Evolutionary conservation across 306 rosid species (phyloP).

Genomic region (Vigna nakashimae): DNA sequence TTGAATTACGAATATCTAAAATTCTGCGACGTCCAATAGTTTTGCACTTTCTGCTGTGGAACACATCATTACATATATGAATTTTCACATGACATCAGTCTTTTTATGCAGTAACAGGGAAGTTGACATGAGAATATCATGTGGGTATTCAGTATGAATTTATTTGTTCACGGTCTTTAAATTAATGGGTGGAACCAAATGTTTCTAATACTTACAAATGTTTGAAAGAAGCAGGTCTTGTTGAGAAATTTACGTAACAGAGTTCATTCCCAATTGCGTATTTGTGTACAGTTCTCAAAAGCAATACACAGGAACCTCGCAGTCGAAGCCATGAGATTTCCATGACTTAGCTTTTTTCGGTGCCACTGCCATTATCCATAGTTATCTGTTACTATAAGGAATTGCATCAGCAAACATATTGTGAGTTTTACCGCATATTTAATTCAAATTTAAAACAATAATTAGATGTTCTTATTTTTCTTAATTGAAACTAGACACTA

Average conservation of each 20-base stretch:
- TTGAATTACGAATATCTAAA: too few species aligned
- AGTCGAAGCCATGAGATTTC: slow-evolving; percentile 8
- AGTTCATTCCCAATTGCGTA: neutral
- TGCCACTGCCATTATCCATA: slow-evolving; percentile 16
- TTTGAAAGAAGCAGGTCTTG: neutral
- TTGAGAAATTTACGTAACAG: neutral
- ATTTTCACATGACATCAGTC: neutral
- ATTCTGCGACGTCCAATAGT: too few species aligned
- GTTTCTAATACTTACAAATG: neutral
- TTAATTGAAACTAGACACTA: neutral
- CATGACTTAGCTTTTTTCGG: slow-evolving; percentile 17
- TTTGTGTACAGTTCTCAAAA: neutral
- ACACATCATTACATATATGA: neutral
- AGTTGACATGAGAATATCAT: too few species aligned
- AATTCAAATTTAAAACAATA: neutral
- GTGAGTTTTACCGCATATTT: neutral
- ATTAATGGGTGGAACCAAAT: neutral
- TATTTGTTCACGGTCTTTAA: too few species aligned
- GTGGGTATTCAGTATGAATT: too few species aligned
- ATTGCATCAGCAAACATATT: neutral
- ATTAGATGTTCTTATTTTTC: neutral
- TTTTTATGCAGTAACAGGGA: too few species aligned
- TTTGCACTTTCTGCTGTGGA: neutral
- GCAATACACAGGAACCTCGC: neutral
- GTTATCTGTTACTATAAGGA: slow-evolving; percentile 12